Percentiles rank a stretch among this genome's conserved stretches.
phyloP scores from a whole-genome alignment of 352 stramenopile genomes.

The Phytopythium helicoides region DNA sequence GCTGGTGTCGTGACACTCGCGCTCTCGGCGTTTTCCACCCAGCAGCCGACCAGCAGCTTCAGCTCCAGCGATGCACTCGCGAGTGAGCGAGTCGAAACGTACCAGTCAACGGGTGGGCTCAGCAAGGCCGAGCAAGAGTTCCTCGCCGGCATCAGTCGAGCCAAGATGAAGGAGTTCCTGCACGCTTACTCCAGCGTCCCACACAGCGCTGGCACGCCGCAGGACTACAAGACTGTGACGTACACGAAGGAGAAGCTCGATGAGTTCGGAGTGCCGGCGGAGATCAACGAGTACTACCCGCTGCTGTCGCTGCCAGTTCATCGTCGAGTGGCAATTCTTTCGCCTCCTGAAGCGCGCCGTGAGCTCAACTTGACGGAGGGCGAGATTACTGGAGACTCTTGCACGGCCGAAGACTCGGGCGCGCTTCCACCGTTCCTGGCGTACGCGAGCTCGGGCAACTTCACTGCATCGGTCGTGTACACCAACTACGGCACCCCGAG shows the following conservation, averaged over 20 bases:
- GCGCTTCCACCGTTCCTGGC: slow-evolving; percentile 38
- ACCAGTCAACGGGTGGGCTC: too few relatives aligned
- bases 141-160: slow-evolving; percentile 1
- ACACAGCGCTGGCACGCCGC: slow-evolving; percentile 10
- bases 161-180: slow-evolving; percentile 1
- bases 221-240: slow-evolving; percentile 22
- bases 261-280: slow-evolving; percentile 43
- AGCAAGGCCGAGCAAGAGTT: too few relatives aligned
- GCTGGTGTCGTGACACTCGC: too few relatives aligned
- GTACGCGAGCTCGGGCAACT: slow-evolving; percentile 28
- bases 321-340: slow-evolving; percentile 36
- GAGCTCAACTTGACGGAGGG: slow-evolving; percentile 56
- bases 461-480: slow-evolving; percentile 43
- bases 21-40: too few relatives aligned
- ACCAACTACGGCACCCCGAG: slow-evolving; percentile 34
- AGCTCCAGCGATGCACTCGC: too few relatives aligned
- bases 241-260: slow-evolving; percentile 19
- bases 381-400: slow-evolving; percentile 50
- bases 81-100: too few relatives aligned
- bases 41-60: too few relatives aligned
- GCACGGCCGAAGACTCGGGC: slow-evolving; percentile 44
- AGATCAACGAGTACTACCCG: slow-evolving; percentile 63
- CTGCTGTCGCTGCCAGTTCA: slow-evolving; percentile 56
- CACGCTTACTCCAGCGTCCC: slow-evolving; percentile 18
- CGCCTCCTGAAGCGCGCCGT: slow-evolving; percentile 15